These are phyloP conservation scores for Candida patagonica DNA, from an alignment of 805 yeast species.

Conservation along the genomic window DNA sequence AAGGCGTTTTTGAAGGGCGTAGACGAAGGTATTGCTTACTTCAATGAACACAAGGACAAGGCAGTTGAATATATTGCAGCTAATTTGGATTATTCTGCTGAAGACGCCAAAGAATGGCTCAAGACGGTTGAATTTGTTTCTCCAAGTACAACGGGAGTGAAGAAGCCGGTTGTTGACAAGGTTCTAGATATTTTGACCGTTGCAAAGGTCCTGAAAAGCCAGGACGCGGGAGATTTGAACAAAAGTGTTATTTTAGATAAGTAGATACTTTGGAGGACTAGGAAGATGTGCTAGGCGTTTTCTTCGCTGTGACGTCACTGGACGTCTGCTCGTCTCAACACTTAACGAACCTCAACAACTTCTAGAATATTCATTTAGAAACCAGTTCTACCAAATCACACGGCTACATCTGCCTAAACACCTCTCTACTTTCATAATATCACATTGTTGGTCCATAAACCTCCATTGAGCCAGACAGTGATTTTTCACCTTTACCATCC, in stretches of 20 bases:
- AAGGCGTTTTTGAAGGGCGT: conserved; percentile 43
- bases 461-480: too few relatives aligned
- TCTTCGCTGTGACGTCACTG: too few relatives aligned
- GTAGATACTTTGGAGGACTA: neutral
- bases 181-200: conserved; percentile 49
- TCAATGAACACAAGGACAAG: conserved; percentile 50
- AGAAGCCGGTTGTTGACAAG: conserved; percentile 38
- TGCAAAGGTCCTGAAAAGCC: conserved; percentile 52
- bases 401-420: too few relatives aligned
- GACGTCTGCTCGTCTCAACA: too few relatives aligned
- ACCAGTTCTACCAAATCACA: too few relatives aligned
- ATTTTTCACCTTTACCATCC: too few relatives aligned
- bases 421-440: neutral
- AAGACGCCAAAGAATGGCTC: conserved; percentile 76
- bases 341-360: too few relatives aligned
- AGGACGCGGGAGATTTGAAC: conserved; percentile 12
- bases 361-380: too few relatives aligned
- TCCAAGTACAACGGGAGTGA: conserved; percentile 41
- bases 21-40: conserved; percentile 60
- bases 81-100: conserved; percentile 65
- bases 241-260: neutral
- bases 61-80: conserved; percentile 54
- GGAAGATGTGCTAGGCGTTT: too few relatives aligned
- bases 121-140: conserved; percentile 60
- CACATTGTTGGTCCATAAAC: too few relatives aligned